phyloP scores from a whole-genome alignment of 2,329 filamentous ascomycete species.

The Fusarium secorum region DNA sequence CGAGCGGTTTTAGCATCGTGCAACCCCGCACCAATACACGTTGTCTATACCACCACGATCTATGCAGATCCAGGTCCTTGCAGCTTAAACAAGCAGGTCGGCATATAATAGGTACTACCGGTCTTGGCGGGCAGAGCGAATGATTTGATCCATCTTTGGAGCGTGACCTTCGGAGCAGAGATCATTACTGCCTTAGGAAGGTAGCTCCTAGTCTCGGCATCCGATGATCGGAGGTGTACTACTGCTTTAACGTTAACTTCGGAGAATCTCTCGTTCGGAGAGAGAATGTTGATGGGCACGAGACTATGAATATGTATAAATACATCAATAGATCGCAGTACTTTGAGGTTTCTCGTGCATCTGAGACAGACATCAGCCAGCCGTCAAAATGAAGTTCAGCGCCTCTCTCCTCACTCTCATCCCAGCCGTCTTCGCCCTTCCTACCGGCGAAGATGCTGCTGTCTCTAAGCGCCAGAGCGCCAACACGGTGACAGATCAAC shows the following conservation, averaged over 20 bases:
- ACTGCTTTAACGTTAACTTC: not conserved
- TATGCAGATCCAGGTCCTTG: slow-evolving; percentile 11
- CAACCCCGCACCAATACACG: slow-evolving; percentile 31
- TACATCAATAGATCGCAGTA: not conserved
- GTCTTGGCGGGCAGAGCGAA: slow-evolving; percentile 11
- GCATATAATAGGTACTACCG: not conserved
- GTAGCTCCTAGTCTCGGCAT: slow-evolving; percentile 2
- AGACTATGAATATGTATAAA: slow-evolving; percentile 7
- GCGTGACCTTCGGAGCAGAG: slow-evolving; percentile 20
- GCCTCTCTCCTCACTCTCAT: slow-evolving; percentile 34
- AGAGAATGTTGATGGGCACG: too few species aligned
- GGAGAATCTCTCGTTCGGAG: not conserved
- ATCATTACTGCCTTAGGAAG: slow-evolving; percentile 31
- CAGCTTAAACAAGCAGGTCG: slow-evolving; percentile 11
- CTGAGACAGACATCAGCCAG: not conserved
- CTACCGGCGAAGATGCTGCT: slow-evolving; percentile 12
- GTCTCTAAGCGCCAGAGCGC: slow-evolving; percentile 35
- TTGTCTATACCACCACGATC: slow-evolving; percentile 5
- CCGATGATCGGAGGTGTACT: not conserved
- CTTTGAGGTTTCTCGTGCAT: not conserved
- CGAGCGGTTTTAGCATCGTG: not conserved
- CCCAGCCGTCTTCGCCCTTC: slow-evolving; percentile 38
- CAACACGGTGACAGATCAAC: slow-evolving; percentile 52
- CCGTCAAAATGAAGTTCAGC: slow-evolving; percentile 46
- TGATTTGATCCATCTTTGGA: not conserved